Evolutionary conservation across 768 basidiomycete species (phyloP), one percentile per base, ranked within the genome.

Genomic region (Amanita exitialis): DNA sequence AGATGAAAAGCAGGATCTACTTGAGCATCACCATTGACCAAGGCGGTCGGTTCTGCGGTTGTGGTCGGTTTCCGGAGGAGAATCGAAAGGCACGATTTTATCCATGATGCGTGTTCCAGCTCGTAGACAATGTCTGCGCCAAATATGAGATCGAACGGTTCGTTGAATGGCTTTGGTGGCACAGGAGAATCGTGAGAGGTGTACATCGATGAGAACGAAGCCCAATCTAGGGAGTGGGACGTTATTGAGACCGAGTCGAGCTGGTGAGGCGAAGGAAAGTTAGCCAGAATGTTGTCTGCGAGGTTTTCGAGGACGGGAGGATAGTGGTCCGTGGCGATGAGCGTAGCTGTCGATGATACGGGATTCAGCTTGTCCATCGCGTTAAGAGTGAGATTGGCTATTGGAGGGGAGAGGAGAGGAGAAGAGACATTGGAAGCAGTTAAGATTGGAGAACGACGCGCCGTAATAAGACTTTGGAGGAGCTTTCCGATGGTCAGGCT

Each of bases 91-190:
- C 83, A 86, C 0, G 62, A 58, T 54, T 76, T 78, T 56, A 92
- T 84, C 85, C 83, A 90, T 0, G 61, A 44, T 0, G 84, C 82
- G 60, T 91, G 89, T 23, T 75, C 64, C 0, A 78, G 69, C 58
- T 90, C 80, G 65, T 92, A 93, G 4, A 91, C 67, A 52, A 91
- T 80, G 58, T 93, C 89, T n/a, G 90, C 86, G 0, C 83, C 90
- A 21, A 90, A 69, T 9, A 91, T 67, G 8, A 89, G 59, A 51
- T 90, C 82, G 64, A 87, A 91, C 0, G 74, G 67, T 28, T 56
- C 50, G 34, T 70, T 60, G 23, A 51, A 44, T 15, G 39, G 50
- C 5, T 30, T 20, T 18, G 39, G 39, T 12, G 25, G 23, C 21
- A n/a, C 7, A 9, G 39, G 7, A 1, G 36, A 6, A 6, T n/a